Conservation (phyloP, 495 filamentous ascomycete genomes). For the Haplographium delicatum region DNA sequence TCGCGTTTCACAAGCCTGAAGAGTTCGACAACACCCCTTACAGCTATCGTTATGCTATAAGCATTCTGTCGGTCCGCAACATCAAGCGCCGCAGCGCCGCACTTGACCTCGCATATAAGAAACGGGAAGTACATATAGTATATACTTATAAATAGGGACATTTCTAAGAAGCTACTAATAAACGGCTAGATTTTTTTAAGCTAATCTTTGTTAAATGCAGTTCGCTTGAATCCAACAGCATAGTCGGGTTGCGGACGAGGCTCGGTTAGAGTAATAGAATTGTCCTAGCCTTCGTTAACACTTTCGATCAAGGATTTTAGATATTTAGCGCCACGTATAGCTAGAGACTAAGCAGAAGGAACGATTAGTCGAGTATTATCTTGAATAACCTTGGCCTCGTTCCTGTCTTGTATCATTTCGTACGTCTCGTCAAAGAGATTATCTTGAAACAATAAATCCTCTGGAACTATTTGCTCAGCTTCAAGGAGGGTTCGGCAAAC, state of each 20-base stretch:
- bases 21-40: background rate
- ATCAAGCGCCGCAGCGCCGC: background rate
- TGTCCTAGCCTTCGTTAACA: no score
- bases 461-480: background rate
- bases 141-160: no score
- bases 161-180: no score
- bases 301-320: no score
- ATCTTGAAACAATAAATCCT: background rate
- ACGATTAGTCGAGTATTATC: background rate
- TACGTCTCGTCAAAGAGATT: background rate
- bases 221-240: no score
- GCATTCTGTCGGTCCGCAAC: background rate
- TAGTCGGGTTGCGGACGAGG: no score
- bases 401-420: background rate
- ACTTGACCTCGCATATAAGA: background rate
- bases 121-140: constrained; percentile 1
- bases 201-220: no score
- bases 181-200: no score
- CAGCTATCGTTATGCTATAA: background rate
- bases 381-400: background rate
- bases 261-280: no score
- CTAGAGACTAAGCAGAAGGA: background rate
- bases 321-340: background rate
- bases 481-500: constrained; percentile 15
- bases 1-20: background rate